A percentile compares a stretch with the other conserved stretches of the same genome.
Conservation (phyloP, 2,329 filamentous ascomycete genomes). For the Phymatotrichopsis omnivora region DNA sequence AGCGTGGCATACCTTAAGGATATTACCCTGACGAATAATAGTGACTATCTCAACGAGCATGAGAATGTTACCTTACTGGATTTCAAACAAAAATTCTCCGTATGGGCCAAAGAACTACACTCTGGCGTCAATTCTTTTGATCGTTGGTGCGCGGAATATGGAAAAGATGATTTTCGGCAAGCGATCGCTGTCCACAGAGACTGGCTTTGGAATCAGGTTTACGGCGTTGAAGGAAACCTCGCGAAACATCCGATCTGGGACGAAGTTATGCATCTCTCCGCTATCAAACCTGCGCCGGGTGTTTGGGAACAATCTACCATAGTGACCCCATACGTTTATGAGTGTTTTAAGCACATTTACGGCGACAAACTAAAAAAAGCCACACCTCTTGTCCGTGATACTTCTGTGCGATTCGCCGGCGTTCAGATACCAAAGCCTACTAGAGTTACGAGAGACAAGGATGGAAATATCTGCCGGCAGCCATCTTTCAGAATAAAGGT, state of each 20-base stretch:
- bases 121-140: slow-evolving; percentile 37
- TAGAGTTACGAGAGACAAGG: slow-evolving; percentile 34
- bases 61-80: slow-evolving; percentile 42
- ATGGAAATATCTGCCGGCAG: slow-evolving; percentile 42
- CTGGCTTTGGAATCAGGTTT: slow-evolving; percentile 57
- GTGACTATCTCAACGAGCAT: slow-evolving; percentile 26
- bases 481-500: slow-evolving; percentile 38
- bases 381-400: slow-evolving; percentile 1
- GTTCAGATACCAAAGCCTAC: slow-evolving; percentile 4
- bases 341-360: slow-evolving; percentile 56
- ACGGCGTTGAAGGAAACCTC: slow-evolving; percentile 35
- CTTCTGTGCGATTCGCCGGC: slow-evolving; percentile 5
- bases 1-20: slow-evolving; percentile 55
- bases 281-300: slow-evolving; percentile 32
- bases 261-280: slow-evolving; percentile 39
- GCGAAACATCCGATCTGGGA: slow-evolving; percentile 44
- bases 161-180: slow-evolving; percentile 51
- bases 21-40: slow-evolving; percentile 26
- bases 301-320: slow-evolving; percentile 42
- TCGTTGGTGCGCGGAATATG: slow-evolving; percentile 46
- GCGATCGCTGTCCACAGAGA: slow-evolving; percentile 49
- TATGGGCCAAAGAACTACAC: slow-evolving; percentile 43
- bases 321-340: slow-evolving; percentile 58
- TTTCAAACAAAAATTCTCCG: slow-evolving; percentile 49
- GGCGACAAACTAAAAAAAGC: slow-evolving; percentile 41